Percentiles rank a stretch among this genome's conserved stretches.
phyloP scores from a whole-genome alignment of 441 rosid species.

The Erodium texanum region DNA sequence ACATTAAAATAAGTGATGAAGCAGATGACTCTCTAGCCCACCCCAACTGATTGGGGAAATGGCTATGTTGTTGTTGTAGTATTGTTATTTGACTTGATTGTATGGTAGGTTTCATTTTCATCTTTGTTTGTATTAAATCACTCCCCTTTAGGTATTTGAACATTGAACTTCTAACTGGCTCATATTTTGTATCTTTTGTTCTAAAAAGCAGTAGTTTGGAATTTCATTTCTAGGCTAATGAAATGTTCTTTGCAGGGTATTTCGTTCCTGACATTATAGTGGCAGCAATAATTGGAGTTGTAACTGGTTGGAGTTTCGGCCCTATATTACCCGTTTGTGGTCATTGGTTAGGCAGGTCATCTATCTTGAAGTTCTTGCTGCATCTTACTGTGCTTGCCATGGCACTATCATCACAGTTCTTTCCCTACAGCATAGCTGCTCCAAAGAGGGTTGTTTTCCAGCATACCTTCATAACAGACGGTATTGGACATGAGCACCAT shows the following conservation, averaged over 20 bases:
- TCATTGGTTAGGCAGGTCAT: conserved; percentile 68
- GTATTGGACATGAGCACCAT: conserved; percentile 30
- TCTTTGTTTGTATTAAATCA: not conserved
- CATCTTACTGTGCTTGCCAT: conserved; percentile 56
- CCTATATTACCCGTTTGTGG: conserved; percentile 74
- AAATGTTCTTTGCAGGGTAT: conserved; percentile 49
- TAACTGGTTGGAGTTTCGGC: conserved; percentile 73
- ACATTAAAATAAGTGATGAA: not conserved
- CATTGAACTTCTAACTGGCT: conserved; percentile 1
- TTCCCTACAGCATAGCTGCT: conserved; percentile 81
- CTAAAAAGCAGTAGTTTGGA: not conserved
- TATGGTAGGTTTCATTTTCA: conserved; percentile 1
- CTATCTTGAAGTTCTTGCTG: conserved; percentile 63
- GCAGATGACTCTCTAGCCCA: not conserved
- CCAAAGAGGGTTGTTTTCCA: conserved; percentile 90
- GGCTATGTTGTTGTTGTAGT: too few species aligned
- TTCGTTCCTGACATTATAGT: conserved; percentile 62
- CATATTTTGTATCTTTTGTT: not conserved
- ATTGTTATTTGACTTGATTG: not conserved
- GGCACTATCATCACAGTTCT: conserved; percentile 86
- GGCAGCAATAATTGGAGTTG: conserved; percentile 58
- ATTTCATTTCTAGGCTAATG: conserved; percentile 9
- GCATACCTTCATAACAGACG: conserved; percentile 61
- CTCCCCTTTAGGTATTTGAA: not conserved
- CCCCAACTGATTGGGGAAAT: too few species aligned